Evolutionary conservation across 225 moss, liverwort and hornwort species (phyloP).

Genomic region (Sphagnum tenellum): DNA sequence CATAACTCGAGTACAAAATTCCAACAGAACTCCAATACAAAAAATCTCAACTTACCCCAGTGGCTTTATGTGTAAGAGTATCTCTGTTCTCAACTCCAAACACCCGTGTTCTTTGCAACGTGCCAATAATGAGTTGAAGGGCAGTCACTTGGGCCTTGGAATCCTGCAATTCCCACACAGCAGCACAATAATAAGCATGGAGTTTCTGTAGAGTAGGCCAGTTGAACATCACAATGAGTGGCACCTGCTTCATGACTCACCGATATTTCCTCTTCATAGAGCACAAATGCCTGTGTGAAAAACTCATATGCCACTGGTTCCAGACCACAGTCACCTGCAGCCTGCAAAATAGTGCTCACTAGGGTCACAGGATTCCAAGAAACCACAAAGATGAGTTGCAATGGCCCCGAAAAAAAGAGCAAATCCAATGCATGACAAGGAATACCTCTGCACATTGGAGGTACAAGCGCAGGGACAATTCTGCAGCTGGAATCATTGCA

Average conservation of each 20-base stretch:
- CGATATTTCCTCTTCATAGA: conserved; percentile 91
- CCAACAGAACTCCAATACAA: background rate
- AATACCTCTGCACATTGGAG: conserved; percentile 91
- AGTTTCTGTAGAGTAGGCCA: too few species aligned
- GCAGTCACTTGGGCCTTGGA: conserved; percentile 92
- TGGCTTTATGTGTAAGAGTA: conserved; percentile 91
- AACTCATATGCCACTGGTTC: conserved; percentile 96
- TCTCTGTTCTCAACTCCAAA: conserved; percentile 96
- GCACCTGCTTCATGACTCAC: conserved; percentile 26
- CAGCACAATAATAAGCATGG: background rate
- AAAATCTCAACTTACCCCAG: conserved; percentile 54
- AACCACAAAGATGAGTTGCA: too few species aligned
- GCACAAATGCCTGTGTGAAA: conserved; percentile 91
- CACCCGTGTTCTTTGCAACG: conserved; percentile 75
- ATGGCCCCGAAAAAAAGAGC: too few species aligned
- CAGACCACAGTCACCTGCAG: conserved; percentile 68
- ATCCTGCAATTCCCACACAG: conserved; percentile 45
- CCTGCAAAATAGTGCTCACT: conserved; percentile 24
- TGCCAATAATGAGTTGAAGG: conserved; percentile 90
- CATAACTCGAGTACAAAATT: background rate
- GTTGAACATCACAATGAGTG: too few species aligned
- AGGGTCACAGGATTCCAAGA: too few species aligned
- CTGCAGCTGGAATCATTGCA: conserved; percentile 72
- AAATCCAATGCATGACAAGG: background rate
- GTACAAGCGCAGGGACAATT: conserved; percentile 70